Evolutionary conservation across 805 yeast genomes (phyloP).

Genomic region (Saccharomycopsis sp.): DNA sequence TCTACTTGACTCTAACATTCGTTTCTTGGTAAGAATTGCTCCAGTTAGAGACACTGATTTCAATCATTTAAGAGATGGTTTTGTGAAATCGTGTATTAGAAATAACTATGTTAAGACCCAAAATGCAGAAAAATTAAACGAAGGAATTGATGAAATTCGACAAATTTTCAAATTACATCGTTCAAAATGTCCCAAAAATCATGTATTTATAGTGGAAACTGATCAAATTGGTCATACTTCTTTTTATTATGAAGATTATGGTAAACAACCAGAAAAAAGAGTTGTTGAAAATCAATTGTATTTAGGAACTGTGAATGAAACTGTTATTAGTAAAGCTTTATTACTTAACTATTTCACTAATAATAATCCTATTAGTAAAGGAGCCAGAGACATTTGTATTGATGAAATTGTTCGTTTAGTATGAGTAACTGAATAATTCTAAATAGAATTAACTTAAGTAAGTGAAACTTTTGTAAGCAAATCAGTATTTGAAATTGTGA

Average conservation of each 20-base stretch:
- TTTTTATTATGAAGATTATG: constrained; percentile 20
- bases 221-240: constrained; percentile 22
- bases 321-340: constrained; percentile 42
- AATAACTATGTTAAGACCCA: constrained; percentile 10
- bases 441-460: no score
- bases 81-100: constrained; percentile 49
- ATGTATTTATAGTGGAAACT: constrained; percentile 34
- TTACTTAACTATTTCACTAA: constrained; percentile 57
- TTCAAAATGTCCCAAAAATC: constrained; percentile 37
- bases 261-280: constrained; percentile 13
- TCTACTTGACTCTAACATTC: constrained; percentile 48
- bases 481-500: no score
- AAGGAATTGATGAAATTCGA: constrained; percentile 16
- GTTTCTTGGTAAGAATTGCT: constrained; percentile 62
- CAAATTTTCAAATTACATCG: constrained; percentile 12
- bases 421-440: no score
- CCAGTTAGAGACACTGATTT: constrained; percentile 90
- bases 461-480: no score
- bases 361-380: constrained; percentile 47
- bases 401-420: constrained; percentile 23
- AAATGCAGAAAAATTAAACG: constrained; percentile 9
- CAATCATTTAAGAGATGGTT: constrained; percentile 81
- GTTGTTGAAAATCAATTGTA: constrained; percentile 14
- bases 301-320: constrained; percentile 45
- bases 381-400: constrained; percentile 33